These are phyloP conservation scores for Solanum paucissectum DNA, from an alignment of 257 asterid species.

Conservation along the genomic window DNA sequence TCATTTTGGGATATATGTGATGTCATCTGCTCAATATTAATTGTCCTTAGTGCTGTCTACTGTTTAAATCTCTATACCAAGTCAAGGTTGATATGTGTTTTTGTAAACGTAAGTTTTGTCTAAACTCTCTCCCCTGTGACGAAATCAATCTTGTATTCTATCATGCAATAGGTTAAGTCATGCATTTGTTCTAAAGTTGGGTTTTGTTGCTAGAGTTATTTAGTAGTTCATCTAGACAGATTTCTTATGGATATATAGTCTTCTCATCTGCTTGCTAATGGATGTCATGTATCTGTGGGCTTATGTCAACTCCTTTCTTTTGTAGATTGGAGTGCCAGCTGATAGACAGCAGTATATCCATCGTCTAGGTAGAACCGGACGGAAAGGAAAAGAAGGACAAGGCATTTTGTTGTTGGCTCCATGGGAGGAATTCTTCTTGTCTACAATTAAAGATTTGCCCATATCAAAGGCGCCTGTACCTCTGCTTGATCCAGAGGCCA, in stretches of 20 bases:
- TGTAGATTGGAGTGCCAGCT: slow-evolving; percentile 81
- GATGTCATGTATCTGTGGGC: neutral
- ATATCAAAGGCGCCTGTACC: slow-evolving; percentile 65
- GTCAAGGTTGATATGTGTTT: neutral
- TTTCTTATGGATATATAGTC: neutral
- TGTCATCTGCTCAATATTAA: neutral
- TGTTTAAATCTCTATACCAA: neutral
- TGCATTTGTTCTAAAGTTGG: neutral
- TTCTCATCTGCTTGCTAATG: neutral
- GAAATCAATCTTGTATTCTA: neutral
- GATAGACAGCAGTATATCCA: slow-evolving; percentile 90
- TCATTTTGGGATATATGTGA: neutral
- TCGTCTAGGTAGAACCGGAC: slow-evolving; percentile 94
- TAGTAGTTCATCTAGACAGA: neutral
- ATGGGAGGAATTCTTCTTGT: slow-evolving; percentile 93
- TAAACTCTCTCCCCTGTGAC: neutral
- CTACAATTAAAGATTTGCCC: slow-evolving; percentile 69
- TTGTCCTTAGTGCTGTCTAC: neutral
- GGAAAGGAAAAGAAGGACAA: slow-evolving; percentile 93
- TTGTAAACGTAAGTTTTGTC: neutral
- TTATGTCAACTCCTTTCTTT: neutral
- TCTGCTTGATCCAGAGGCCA: slow-evolving; percentile 72
- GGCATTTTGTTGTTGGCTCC: slow-evolving; percentile 87
- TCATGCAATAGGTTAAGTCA: neutral
- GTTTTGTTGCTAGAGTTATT: neutral